Evolutionary conservation across 106 monocot species (phyloP), one percentile per base, ranked within the genome.

Genomic region (Xerophyta viscosa): DNA sequence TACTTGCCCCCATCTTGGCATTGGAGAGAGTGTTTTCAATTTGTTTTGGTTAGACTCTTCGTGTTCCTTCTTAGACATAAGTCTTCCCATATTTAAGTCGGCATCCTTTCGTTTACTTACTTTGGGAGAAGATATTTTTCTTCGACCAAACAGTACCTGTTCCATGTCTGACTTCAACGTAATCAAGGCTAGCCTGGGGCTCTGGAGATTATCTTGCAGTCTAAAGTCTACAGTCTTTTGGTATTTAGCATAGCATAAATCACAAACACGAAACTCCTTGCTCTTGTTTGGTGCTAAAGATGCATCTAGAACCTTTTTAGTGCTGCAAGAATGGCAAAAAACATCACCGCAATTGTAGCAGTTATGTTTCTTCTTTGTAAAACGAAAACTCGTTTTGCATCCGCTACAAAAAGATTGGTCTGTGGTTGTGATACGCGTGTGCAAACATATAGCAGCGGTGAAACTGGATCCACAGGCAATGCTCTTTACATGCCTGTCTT

Each of bases 261-360:
- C 72, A 41, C 92, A 93, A 37, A 93, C 83, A 17, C 92, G 83
- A 57, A 42, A 61, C 25, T 48, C 66, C 56, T 67, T 83, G 52
- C 6, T 56, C 48, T 57, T 71, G 24, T 71, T 63, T 29, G 76
- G 79, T 41, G 79, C 82, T 23, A 92, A 61, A 31, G 81, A 64
- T 17, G 82, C 83, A 60, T 69, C 77, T n/a, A 29, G 20, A 29
- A 63, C 55, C 53, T 77, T 93, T 5, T 72, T 84, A 31, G 69
- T 71, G 19, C 79, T 88, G 48, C 93, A 93, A 7, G 83, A 73
- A 74, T 77, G 70, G 54, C 93, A 93, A 49, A 80, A 80, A n/a
- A 65, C 56, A 42, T 25, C 67, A 11, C 80, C 72, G 62, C 93
- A 93, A 43, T 81, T 74, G 45, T 84, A 93, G 67, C 93, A 93